Conservation (phyloP, 768 basidiomycete species). For the Hericium rajendrae region DNA sequence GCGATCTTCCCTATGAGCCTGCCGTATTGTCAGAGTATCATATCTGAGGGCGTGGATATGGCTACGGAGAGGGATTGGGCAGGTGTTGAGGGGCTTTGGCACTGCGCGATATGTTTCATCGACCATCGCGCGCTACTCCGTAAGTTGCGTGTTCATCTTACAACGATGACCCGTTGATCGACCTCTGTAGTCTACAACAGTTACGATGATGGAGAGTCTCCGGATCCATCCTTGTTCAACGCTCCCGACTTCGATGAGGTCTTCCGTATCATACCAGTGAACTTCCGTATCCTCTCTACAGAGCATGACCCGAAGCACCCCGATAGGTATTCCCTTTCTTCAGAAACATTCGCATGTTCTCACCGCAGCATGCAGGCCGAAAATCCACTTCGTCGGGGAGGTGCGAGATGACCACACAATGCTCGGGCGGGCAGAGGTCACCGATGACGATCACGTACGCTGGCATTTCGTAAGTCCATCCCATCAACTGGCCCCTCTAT, state of each 20-base stretch:
- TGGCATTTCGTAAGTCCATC: slow-evolving; percentile 51
- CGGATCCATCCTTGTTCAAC: slow-evolving; percentile 42
- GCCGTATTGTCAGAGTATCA: slow-evolving; percentile 41
- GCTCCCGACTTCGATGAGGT: slow-evolving; percentile 41
- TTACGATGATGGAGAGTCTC: slow-evolving; percentile 23
- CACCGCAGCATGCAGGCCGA: slow-evolving; percentile 25
- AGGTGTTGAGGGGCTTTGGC: slow-evolving; percentile 50
- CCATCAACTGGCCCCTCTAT: neutral
- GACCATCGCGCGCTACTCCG: slow-evolving; percentile 59
- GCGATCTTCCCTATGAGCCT: slow-evolving; percentile 39
- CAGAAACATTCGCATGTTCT: neutral
- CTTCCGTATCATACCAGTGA: slow-evolving; percentile 38
- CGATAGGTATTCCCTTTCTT: slow-evolving; percentile 11
- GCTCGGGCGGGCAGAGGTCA: slow-evolving; percentile 45
- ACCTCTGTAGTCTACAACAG: slow-evolving; percentile 40
- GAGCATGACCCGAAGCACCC: slow-evolving; percentile 39
- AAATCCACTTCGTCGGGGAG: slow-evolving; percentile 44
- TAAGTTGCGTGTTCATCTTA: slow-evolving; percentile 25
- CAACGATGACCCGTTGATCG: neutral
- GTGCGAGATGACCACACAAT: slow-evolving; percentile 39
- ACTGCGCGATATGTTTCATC: slow-evolving; percentile 54
- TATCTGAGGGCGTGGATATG: slow-evolving; percentile 30
- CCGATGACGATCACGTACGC: slow-evolving; percentile 45
- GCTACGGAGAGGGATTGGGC: slow-evolving; percentile 43
- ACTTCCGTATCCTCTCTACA: slow-evolving; percentile 31